Conservation (phyloP, 768 basidiomycete species). For the Auriscalpium orientale region DNA sequence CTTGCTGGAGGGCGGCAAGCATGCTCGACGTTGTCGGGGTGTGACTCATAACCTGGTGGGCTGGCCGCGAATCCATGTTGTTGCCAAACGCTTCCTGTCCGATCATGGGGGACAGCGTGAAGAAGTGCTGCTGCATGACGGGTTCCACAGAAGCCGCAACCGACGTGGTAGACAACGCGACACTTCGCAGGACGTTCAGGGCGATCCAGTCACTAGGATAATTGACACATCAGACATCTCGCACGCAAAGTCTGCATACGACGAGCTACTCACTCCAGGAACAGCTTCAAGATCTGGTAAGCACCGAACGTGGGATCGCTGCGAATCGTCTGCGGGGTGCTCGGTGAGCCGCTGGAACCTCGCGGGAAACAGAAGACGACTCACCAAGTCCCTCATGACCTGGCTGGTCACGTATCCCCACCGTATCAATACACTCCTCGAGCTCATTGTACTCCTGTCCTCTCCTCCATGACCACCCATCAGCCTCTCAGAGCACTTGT, state of each 20-base stretch:
- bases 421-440: conserved; percentile 78
- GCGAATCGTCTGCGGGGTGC: conserved; percentile 64
- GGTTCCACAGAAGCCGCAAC: conserved; percentile 90
- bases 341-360: not conserved
- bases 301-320: conserved; percentile 90
- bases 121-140: conserved; percentile 86
- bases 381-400: conserved; percentile 84
- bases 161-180: conserved; percentile 84
- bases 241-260: conserved; percentile 2
- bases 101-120: conserved; percentile 81
- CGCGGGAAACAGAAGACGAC: conserved; percentile 19
- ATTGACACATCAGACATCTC: conserved; percentile 13
- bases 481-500: conserved; percentile 79
- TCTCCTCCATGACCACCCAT: conserved; percentile 71
- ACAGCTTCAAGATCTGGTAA: conserved; percentile 86
- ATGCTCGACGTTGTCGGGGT: conserved; percentile 87
- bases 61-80: conserved; percentile 52
- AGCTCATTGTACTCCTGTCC: conserved; percentile 76
- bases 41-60: conserved; percentile 57
- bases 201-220: conserved; percentile 81
- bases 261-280: conserved; percentile 64
- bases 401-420: conserved; percentile 93
- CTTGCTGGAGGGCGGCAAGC: conserved; percentile 80
- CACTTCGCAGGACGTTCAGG: conserved; percentile 78
- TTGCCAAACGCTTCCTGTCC: conserved; percentile 72